Evolutionary conservation across 441 rosid species (phyloP).

Genomic region (Bocquillonia castaneifolia): DNA sequence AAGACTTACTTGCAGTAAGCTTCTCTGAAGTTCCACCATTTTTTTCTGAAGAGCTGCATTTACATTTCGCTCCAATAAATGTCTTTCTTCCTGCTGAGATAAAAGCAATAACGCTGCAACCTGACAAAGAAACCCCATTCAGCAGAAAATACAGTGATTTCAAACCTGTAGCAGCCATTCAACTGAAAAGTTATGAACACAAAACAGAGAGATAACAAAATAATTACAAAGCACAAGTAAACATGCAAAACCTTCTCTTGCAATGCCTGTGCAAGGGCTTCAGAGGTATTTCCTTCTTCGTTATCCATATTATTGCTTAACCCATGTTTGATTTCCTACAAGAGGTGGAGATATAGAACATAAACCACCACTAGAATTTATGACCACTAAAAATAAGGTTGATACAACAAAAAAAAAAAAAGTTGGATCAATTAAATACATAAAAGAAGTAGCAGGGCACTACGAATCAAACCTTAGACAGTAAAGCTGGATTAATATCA

Average conservation of each 20-base stretch:
- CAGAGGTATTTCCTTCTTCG: conserved; percentile 42
- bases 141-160: conserved; percentile 13
- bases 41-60: conserved; percentile 76
- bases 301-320: conserved; percentile 25
- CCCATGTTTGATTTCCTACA: conserved; percentile 43
- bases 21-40: conserved; percentile 85
- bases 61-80: conserved; percentile 81
- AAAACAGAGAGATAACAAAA: conserved; percentile 5
- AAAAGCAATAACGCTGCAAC: conserved; percentile 75
- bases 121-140: conserved; percentile 37
- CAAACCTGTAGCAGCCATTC: not conserved
- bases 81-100: conserved; percentile 96
- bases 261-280: conserved; percentile 72
- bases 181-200: conserved; percentile 11
- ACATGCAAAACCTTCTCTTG: conserved; percentile 70
- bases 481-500: conserved; percentile 34
- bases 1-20: conserved; percentile 64
- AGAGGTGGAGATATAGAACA: conserved; percentile 15
- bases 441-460: not conserved
- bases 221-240: not conserved
- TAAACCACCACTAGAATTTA: not conserved
- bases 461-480: conserved; percentile 35
- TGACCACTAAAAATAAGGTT: not conserved
- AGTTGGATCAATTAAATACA: too few species aligned
- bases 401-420: conserved; percentile 1